Evolutionary conservation across 495 filamentous ascomycete genomes (phyloP).

Genomic region (Daldinia bambusicola): DNA sequence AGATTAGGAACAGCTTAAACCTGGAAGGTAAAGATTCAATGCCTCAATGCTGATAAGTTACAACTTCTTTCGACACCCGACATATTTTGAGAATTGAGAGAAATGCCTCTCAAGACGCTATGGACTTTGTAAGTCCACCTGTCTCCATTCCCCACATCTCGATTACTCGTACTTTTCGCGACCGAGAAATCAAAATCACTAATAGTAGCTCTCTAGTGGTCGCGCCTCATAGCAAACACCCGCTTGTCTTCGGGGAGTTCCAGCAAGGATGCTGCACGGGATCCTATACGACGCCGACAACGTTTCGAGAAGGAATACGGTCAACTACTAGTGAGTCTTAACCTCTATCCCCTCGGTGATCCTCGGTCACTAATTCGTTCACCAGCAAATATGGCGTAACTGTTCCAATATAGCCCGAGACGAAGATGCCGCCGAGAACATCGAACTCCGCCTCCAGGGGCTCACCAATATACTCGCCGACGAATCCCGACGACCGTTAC

Average conservation of each 20-base stretch:
- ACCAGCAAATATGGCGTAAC: slow-evolving; percentile 82
- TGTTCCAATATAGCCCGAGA: slow-evolving; percentile 64
- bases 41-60: not conserved
- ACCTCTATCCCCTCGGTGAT: not conserved
- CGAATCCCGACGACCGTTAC: slow-evolving; percentile 85
- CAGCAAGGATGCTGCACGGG: slow-evolving; percentile 70
- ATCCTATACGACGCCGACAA: slow-evolving; percentile 85
- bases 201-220: slow-evolving; percentile 68
- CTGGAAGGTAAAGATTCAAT: not conserved
- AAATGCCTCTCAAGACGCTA: slow-evolving; percentile 44
- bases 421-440: slow-evolving; percentile 62
- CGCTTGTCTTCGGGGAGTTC: slow-evolving; percentile 66
- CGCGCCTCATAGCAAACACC: slow-evolving; percentile 86
- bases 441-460: slow-evolving; percentile 65
- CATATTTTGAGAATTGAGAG: slow-evolving; percentile 18
- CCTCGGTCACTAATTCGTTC: slow-evolving; percentile 21
- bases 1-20: slow-evolving; percentile 12
- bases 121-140: slow-evolving; percentile 53
- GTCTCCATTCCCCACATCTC: not conserved
- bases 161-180: not conserved
- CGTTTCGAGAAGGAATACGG: slow-evolving; percentile 91
- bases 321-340: slow-evolving; percentile 74
- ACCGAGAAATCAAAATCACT: slow-evolving; percentile 23
- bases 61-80: slow-evolving; percentile 6
- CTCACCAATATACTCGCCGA: slow-evolving; percentile 85